Base-by-base conservation (phyloP, 1,284 basidiomycete species). In the Grifola frondosa region DNA sequence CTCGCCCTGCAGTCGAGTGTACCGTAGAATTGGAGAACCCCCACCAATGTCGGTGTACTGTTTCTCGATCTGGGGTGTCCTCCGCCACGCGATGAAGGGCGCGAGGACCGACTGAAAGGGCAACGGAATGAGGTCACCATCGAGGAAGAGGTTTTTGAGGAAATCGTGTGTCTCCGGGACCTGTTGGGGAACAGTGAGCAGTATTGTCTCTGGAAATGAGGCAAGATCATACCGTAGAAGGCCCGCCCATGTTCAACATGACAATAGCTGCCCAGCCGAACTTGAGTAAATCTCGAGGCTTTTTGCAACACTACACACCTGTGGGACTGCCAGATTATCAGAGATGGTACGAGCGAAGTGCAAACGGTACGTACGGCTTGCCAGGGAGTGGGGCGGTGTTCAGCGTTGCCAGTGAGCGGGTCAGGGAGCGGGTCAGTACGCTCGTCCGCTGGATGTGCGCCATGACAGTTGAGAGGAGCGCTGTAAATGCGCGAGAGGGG, bases 191-290 rank as follows among this genome's bases (percentile, higher is more conserved):
- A 17, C 30, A 20, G 23, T 21, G 20, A 37, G 39, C 19, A 20
- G 12, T 19, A 8, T 26, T 10, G 15, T 30, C 6, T 26, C 15
- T 24, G 29, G 24, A 28, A 30, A 19, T 17, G 16, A 42, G 31
- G 6, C 23, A 21, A 5, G 17, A n/a, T 47, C 82, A 58, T 61
- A 91, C 91, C 37, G 92, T 97, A 30, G 88, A 82, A 9, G 96
- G 96, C 1, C 96, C 96, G 34, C 96, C 96, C 96, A 99, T 98
- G 69, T 98, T 99, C 72, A 99, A 77, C 88, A 99, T 91, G 24
- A 99, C 90, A 47, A 99, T 80, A 29, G 88, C 96, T 89, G 50
- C 24, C 15, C 26, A 23, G 33, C n/a, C 37, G 19, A 37, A 22
- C 30, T 17, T 53, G 28, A 50, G 44, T 28, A 23, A 6, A 34